Evolutionary conservation across 73 alveolate genomes (phyloP).

Genomic region (Paramecium biaurelia): DNA sequence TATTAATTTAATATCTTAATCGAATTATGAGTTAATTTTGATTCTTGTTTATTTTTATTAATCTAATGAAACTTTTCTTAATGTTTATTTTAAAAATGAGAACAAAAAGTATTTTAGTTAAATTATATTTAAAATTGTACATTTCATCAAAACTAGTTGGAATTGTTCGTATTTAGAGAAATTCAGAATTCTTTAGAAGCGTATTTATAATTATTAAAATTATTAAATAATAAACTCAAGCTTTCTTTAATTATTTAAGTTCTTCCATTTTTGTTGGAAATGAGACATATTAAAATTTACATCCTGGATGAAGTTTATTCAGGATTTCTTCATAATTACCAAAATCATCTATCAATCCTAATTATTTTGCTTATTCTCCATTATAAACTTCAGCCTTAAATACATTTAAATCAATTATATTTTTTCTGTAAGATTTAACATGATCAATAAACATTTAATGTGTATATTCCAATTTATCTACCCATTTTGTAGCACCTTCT

Average conservation of each 20-base stretch:
- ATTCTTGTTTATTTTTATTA: too few relatives aligned
- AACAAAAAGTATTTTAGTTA: too few relatives aligned
- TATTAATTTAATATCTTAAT: too few relatives aligned
- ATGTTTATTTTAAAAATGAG: too few relatives aligned
- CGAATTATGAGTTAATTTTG: too few relatives aligned
- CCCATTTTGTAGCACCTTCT: not conserved
- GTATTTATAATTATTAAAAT: not conserved
- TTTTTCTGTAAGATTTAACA: not conserved
- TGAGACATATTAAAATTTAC: not conserved
- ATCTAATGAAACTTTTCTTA: too few relatives aligned
- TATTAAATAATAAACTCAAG: not conserved
- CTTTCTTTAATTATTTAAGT: not conserved
- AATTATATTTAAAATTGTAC: too few relatives aligned
- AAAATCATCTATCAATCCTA: conserved; percentile 6
- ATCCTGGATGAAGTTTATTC: not conserved
- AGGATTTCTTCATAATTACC: not conserved
- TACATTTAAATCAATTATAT: not conserved
- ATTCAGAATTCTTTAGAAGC: not conserved
- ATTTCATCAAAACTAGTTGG: too few relatives aligned
- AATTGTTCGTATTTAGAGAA: too few relatives aligned
- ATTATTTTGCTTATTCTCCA: not conserved
- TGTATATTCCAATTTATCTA: not conserved
- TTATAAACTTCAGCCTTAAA: conserved; percentile 19
- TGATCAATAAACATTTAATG: not conserved
- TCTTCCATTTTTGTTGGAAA: not conserved